Evolutionary conservation across 352 stramenopile species (phyloP).

Genomic region (Phytopythium kandeliae): DNA sequence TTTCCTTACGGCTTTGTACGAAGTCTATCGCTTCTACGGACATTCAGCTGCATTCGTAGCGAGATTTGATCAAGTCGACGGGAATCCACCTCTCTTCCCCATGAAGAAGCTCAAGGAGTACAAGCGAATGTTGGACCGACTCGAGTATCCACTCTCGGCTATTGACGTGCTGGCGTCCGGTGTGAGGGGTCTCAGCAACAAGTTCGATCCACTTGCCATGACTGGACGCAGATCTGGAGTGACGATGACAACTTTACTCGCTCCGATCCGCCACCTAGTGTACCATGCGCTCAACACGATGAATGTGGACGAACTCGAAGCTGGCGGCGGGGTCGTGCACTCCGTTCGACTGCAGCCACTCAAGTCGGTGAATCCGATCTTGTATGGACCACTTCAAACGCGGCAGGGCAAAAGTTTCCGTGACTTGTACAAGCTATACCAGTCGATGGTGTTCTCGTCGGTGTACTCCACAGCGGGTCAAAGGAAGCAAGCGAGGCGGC

Average conservation of each 20-base stretch:
- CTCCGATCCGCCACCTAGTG: constrained; percentile 28
- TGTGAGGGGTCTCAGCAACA: constrained; percentile 34
- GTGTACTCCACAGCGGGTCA: constrained; percentile 28
- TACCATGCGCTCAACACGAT: constrained; percentile 47
- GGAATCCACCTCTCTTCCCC: constrained; percentile 6
- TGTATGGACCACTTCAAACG: constrained; percentile 19
- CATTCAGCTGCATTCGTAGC: constrained; percentile 33
- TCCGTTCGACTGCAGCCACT: constrained; percentile 17
- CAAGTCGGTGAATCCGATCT: constrained; percentile 25
- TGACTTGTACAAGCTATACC: constrained; percentile 35
- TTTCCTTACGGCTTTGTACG: constrained; percentile 49
- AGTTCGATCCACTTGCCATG: constrained; percentile 45
- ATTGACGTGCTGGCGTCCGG: constrained; percentile 65
- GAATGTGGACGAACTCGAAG: constrained; percentile 33
- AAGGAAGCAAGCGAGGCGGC: constrained; percentile 20
- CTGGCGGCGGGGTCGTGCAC: constrained; percentile 10
- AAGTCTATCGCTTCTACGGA: constrained; percentile 81
- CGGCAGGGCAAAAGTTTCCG: constrained; percentile 30
- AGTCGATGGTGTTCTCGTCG: constrained; percentile 37
- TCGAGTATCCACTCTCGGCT: constrained; percentile 44
- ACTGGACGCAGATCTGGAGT: constrained; percentile 18
- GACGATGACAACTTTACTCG: constrained; percentile 32
- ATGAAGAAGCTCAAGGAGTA: constrained; percentile 50
- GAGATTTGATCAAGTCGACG: constrained; percentile 35
- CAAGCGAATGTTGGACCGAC: constrained; percentile 50